Conservation (phyloP, 163 green algal genomes). For the Chloroidium sp. region DNA sequence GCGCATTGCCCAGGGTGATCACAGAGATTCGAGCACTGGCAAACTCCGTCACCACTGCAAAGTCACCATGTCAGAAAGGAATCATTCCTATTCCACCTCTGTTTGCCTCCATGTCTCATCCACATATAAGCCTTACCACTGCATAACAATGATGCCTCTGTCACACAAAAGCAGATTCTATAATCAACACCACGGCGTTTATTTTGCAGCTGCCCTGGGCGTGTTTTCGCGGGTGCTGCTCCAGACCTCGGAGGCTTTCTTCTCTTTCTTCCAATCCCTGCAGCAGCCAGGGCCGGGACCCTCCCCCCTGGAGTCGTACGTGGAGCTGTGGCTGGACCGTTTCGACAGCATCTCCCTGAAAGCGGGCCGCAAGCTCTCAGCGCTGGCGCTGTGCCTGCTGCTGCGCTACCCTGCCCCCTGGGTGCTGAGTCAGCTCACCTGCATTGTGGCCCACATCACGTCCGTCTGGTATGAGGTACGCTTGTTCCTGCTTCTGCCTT, state of each 20-base stretch:
- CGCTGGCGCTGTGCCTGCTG: conserved; percentile 34
- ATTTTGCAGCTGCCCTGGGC: conserved; percentile 18
- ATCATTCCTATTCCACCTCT: too few relatives aligned
- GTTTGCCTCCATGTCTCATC: too few relatives aligned
- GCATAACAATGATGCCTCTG: not conserved
- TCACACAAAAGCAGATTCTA: not conserved
- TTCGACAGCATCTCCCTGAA: conserved; percentile 29
- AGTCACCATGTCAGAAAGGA: too few relatives aligned
- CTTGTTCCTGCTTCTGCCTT: not conserved
- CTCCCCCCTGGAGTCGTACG: not conserved
- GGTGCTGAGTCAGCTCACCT: conserved; percentile 26
- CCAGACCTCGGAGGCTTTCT: conserved; percentile 27
- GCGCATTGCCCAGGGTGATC: too few relatives aligned
- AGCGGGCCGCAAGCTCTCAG: conserved; percentile 29
- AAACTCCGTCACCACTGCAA: too few relatives aligned
- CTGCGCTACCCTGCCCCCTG: conserved; percentile 23
- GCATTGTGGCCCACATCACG: conserved; percentile 27
- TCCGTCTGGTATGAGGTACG: conserved; percentile 34
- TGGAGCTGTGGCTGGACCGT: conserved; percentile 39
- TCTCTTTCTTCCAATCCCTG: not conserved
- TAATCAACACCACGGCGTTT: not conserved
- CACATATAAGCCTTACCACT: too few relatives aligned
- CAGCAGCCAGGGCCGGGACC: not conserved
- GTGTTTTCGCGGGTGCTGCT: conserved; percentile 49
- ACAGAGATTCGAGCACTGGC: too few relatives aligned